A percentile compares a stretch with the other conserved stretches of the same genome.
Evolutionary conservation across 2,329 filamentous ascomycete genomes (phyloP).

Genomic region (Oidium heveae): DNA sequence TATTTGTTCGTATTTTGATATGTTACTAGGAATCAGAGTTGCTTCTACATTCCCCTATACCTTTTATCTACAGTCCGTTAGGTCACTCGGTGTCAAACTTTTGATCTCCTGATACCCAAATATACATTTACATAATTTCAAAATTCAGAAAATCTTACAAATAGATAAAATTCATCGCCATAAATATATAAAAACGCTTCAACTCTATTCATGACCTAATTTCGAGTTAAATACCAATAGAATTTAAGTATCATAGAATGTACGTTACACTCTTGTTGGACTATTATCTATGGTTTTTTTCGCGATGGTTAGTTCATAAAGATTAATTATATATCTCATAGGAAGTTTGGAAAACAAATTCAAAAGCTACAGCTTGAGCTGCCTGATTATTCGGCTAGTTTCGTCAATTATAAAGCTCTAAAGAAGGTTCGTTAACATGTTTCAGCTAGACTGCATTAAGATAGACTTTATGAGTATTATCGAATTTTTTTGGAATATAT

Average conservation of each 20-base stretch:
- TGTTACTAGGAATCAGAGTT: no score
- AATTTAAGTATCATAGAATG: neutral
- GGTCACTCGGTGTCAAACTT: no score
- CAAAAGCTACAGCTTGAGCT: constrained; percentile 98
- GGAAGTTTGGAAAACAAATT: constrained; percentile 99
- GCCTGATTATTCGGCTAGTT: constrained; percentile 95
- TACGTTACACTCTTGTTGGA: neutral
- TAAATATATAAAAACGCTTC: no score
- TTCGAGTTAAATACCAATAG: no score
- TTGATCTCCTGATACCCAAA: no score
- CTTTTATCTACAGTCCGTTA: no score
- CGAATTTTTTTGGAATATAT: neutral
- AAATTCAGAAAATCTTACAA: no score
- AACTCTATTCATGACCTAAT: no score
- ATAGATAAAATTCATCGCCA: no score
- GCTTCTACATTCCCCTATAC: no score
- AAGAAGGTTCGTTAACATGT: constrained; percentile 50
- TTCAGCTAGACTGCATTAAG: neutral
- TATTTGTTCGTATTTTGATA: no score
- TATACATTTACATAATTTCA: no score
- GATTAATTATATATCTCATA: constrained; percentile 16
- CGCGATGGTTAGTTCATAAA: neutral
- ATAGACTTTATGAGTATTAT: neutral
- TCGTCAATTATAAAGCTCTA: constrained; percentile 96
- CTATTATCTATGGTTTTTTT: constrained; percentile 1